Base-by-base conservation (phyloP, 305 asterid genomes). In the Solanum hybrid region DNA sequence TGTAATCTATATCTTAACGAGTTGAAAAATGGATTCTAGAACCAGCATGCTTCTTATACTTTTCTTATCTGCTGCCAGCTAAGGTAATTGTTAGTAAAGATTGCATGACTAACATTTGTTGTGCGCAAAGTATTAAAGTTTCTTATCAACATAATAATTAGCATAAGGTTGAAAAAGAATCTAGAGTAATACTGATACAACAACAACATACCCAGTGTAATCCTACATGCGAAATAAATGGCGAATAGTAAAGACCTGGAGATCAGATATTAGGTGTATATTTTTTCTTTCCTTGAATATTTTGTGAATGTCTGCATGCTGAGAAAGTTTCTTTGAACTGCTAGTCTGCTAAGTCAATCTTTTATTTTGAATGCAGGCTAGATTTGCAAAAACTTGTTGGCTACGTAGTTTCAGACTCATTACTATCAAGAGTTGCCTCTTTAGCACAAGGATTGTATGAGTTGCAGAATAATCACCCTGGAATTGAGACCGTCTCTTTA, bases 311-410 rank as follows among this genome's bases (percentile, higher is more conserved):
- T 51, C 42, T 51, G 75, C 36, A 51, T 84, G 40, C 42, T 51
- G 87, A 17, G 29, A 51, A 84, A 84, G 40, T 51, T 84, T 84
- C 46, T 22, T 12, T 20, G 46, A 84, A 51, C 31, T 51, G 76
- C 87, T 84, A 31, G 2, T 20, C 87, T 84, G 42, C 75, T 20
- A 76, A 56, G 64, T 88, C 27, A 12, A 31, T 89, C 86, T 72
- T 73, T 89, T 72, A 22, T 89, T 90, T 34, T 24, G 22, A 51
- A 89, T 92, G 89, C 93, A 97, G 99, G 95, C 92, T 92, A 82
- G 96, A 95, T 89, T 90, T 97, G 96, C 95, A 95, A 94, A 96
- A 96, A 75, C 90, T 95, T 86, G 91, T 96, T 91, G 99, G 98
- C 86, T 93, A 91, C 51, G 84, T 93, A 82, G 89, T 95, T 89